A percentile compares a stretch with the other conserved stretches of the same genome.
Evolutionary conservation across 2,329 filamentous ascomycete genomes (phyloP).

Genomic region (Xylariaceae sp.): DNA sequence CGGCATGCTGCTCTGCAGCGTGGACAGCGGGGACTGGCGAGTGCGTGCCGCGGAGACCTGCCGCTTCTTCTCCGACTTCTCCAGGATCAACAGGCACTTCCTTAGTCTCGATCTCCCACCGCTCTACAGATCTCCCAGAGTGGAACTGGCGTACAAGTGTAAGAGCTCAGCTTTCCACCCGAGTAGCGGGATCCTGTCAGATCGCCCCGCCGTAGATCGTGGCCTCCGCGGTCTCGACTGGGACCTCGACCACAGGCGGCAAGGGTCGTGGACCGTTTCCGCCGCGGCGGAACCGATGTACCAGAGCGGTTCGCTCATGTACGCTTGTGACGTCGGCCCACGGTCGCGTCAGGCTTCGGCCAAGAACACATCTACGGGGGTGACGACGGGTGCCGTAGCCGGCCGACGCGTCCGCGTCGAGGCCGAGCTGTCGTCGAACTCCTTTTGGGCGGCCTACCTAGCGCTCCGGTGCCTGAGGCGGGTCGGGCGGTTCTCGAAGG

Average conservation of each 20-base stretch:
- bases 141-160: slow-evolving; percentile 47
- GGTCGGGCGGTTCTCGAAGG: slow-evolving; percentile 44
- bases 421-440: slow-evolving; percentile 45
- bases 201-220: slow-evolving; percentile 22
- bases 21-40: slow-evolving; percentile 48
- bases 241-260: slow-evolving; percentile 31
- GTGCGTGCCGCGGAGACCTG: slow-evolving; percentile 34
- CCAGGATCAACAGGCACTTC: slow-evolving; percentile 35
- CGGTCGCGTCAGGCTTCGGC: neutral
- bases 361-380: neutral
- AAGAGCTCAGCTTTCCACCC: slow-evolving; percentile 5
- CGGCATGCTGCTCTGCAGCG: slow-evolving; percentile 43
- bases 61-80: slow-evolving; percentile 39
- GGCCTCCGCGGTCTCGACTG: slow-evolving; percentile 44
- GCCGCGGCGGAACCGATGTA: slow-evolving; percentile 29
- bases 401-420: slow-evolving; percentile 42
- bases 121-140: slow-evolving; percentile 38
- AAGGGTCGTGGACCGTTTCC: slow-evolving; percentile 46
- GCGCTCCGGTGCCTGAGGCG: slow-evolving; percentile 49
- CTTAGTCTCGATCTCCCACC: slow-evolving; percentile 33
- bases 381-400: neutral
- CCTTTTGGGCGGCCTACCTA: slow-evolving; percentile 42
- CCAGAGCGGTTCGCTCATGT: slow-evolving; percentile 29
- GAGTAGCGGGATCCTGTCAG: neutral
- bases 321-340: slow-evolving; percentile 8